phyloP scores from a whole-genome alignment of 352 stramenopile genomes.

The Blastocystis hominis region DNA sequence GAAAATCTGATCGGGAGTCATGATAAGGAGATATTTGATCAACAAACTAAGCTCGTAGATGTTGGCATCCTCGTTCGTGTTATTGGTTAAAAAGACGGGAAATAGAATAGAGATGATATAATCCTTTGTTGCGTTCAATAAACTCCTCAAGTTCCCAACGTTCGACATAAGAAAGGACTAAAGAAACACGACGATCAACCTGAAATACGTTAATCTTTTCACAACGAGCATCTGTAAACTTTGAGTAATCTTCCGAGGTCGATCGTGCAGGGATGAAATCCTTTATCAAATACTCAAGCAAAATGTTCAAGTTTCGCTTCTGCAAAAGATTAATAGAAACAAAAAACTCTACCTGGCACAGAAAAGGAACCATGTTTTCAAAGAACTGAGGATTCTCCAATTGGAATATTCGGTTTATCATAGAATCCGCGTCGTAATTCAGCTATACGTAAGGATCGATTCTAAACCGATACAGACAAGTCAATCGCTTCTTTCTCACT shows the following conservation, averaged over 20 bases:
- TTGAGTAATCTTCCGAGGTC: neutral
- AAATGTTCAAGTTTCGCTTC: neutral
- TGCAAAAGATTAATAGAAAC: neutral
- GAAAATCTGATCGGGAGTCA: neutral
- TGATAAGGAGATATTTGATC: neutral
- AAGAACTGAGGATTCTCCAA: neutral
- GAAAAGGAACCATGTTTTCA: constrained; percentile 24
- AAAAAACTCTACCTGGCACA: neutral
- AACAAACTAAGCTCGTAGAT: constrained; percentile 12
- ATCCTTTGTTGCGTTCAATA: neutral
- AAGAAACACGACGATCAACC: neutral
- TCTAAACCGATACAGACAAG: too few relatives aligned
- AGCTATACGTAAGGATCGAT: too few relatives aligned
- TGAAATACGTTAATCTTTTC: neutral
- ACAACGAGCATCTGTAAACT: constrained; percentile 1
- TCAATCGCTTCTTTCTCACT: too few relatives aligned
- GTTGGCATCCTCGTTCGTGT: neutral
- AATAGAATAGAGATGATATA: neutral
- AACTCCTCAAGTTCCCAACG: neutral
- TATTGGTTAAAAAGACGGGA: neutral
- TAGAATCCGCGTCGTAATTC: neutral
- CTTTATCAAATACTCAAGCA: constrained; percentile 20
- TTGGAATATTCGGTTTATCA: neutral
- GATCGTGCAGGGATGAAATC: neutral
- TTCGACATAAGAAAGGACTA: constrained; percentile 4